Evolutionary conservation across 345 rosid species (phyloP), one percentile per base, ranked within the genome.

Genomic region (Adansonia digitata): DNA sequence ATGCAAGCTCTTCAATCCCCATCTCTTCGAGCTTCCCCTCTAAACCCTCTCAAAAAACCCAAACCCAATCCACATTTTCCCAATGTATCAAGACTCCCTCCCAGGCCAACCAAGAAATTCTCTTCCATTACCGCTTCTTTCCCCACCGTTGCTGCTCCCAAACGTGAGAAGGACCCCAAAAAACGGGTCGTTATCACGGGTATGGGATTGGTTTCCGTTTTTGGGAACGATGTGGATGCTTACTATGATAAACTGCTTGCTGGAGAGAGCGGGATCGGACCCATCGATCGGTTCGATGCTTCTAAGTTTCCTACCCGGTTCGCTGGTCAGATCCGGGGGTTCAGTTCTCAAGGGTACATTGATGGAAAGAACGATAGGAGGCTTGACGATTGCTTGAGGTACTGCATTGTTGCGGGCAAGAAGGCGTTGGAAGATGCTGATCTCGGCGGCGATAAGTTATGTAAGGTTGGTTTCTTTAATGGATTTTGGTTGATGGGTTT

Each of bases 271-370:
- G 98, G 99, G 76, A 89, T 95, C 82, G 82, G 91, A 39, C 81
- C 74, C 34, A 95, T 95, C 74, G 99, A 95, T 75, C 86, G 98
- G 11, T 95, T 95, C 73, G 99, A 95, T 78, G 97, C 97, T 2
- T 93, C 96, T 15, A 91, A 93, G 86, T 93, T 91, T 65, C 97
- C 99, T 0, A 93, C 99, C 71, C 82, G 97, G 72, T 95, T 95
- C 84, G 99, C 85, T 7, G 98, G 98, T n/a, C 99, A 95, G 97
- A 91, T 95, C 87, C 90, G 91, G 46, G 98, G 97, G 71, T 93
- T 95, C 83, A 78, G 35, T 72, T 81, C 97, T 0, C 76, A 87
- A 77, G 98, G 97, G 4, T 89, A 88, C 79, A 91, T 95, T 73
- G 98, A 91, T 75, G 97, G 94, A 40, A 95, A 95, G 87, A 93